Evolutionary conservation across 2,329 filamentous ascomycete species (phyloP), one percentile per base, ranked within the genome.

Genomic region (Magnaporthiopsis rhizophila): DNA sequence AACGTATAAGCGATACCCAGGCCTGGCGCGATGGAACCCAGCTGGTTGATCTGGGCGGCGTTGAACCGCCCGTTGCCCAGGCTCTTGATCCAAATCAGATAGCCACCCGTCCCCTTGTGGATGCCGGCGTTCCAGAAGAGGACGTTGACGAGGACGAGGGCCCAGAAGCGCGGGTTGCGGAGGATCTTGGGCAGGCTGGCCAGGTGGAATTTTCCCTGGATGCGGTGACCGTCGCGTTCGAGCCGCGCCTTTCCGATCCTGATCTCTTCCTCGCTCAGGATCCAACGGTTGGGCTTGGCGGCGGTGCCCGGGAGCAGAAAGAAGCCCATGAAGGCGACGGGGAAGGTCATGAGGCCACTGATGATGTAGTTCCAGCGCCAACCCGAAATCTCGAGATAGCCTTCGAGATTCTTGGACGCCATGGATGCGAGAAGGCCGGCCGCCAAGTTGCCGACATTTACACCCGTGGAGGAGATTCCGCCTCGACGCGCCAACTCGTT

Each of bases 291-390:
- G 0, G 74, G 74, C 3, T 71, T 76, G 26, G 73, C 72, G 0
- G 75, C 76, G 7, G 77, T 71, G 0, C 75, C 76, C 0, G 76
- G 76, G 62, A 68, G 69, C 1, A 82, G 76, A 9, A 82, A 66
- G 64, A 76, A 83, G 0, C 81, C 81, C 3, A 79, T 74, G 5
- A 83, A 63, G 0, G 80, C 79, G 5, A 83, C 77, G 0, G 81
- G 80, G 4, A 84, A 72, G 3, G 78, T 80, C 68, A 83, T 83
- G 26, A 80, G 74, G 2, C 80, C 81, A 60, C 83, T 81, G 26
- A 67, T 67, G 32, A 67, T 61, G 24, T 66, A 68, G 3, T 67
- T 62, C 66, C 66, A 68, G 2, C 66, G 34, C 67, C 66, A 68
- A 0, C 64, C 65, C 3, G 66, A 36, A 6, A 64, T 60, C 1